These are phyloP conservation scores for Akanthomyces muscarius DNA, from an alignment of 2,329 filamentous ascomycete species.

Conservation along the genomic window DNA sequence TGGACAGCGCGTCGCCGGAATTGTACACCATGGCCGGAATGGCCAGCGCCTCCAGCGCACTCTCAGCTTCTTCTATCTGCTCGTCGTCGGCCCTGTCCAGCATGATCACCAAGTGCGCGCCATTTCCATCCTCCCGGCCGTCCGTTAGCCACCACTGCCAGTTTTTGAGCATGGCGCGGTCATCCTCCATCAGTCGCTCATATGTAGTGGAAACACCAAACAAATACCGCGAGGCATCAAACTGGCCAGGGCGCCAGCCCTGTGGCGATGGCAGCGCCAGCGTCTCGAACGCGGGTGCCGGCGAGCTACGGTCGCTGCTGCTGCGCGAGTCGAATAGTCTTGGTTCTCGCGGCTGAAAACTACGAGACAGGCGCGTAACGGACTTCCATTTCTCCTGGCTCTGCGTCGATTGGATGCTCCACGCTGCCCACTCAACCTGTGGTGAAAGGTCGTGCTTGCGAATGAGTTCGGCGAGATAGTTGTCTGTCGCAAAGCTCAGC, in stretches of 20 bases:
- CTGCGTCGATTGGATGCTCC: slow-evolving; percentile 4
- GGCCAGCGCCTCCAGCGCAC: slow-evolving; percentile 31
- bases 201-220: slow-evolving; percentile 44
- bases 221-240: slow-evolving; percentile 39
- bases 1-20: slow-evolving; percentile 30
- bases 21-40: slow-evolving; percentile 38
- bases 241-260: slow-evolving; percentile 28
- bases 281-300: slow-evolving; percentile 16
- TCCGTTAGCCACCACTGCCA: slow-evolving; percentile 46
- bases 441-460: not conserved
- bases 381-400: not conserved
- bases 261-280: slow-evolving; percentile 31
- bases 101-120: slow-evolving; percentile 39
- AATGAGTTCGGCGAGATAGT: slow-evolving; percentile 4
- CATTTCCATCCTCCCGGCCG: slow-evolving; percentile 37
- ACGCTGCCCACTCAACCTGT: slow-evolving; percentile 11
- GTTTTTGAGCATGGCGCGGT: slow-evolving; percentile 37
- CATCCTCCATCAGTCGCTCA: slow-evolving; percentile 34
- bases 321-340: not conserved
- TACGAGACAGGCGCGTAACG: not conserved
- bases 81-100: slow-evolving; percentile 35
- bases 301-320: not conserved
- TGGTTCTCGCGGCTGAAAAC: slow-evolving; percentile 1
- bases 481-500: not conserved
- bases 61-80: slow-evolving; percentile 31